Conservation (phyloP, 2,329 filamentous ascomycete species). For the Colletotrichum coccodes region DNA sequence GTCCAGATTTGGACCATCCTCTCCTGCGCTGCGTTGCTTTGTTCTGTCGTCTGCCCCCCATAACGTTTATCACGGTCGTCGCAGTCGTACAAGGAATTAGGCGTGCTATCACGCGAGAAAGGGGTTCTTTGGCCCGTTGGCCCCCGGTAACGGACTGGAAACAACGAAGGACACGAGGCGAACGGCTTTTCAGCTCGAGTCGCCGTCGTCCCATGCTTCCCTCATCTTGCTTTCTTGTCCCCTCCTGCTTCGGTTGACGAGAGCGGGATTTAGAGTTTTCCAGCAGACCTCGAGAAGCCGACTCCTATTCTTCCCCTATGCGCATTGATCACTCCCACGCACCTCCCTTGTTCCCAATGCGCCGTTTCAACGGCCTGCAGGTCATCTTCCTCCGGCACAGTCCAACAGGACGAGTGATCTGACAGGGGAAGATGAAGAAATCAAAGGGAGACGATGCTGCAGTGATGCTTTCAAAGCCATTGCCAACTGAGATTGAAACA, state of each 20-base stretch:
- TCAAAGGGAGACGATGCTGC: not conserved
- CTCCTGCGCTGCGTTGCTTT: not conserved
- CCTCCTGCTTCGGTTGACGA: not conserved
- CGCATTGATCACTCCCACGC: constrained; percentile 10
- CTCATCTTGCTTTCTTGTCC: not conserved
- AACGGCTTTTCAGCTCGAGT: not conserved
- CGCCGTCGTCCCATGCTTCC: not conserved
- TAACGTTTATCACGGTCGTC: not conserved
- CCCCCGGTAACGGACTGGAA: not conserved
- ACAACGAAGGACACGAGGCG: not conserved
- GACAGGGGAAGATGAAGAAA: not conserved
- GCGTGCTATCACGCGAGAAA: not conserved
- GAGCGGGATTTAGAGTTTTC: not conserved
- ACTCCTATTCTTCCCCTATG: not conserved
- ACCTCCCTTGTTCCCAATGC: not conserved
- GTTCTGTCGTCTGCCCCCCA: not conserved
- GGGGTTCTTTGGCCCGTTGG: not conserved
- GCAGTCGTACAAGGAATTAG: not conserved
- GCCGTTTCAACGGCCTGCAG: constrained; percentile 17
- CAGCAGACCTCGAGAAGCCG: not conserved
- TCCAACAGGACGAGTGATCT: no score
- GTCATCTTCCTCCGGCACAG: not conserved
- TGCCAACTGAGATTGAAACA: not conserved
- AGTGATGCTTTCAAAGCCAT: not conserved
- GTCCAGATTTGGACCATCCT: not conserved